Evolutionary conservation across 345 rosid genomes (phyloP).

Genomic region (Dipteronia sinensis): DNA sequence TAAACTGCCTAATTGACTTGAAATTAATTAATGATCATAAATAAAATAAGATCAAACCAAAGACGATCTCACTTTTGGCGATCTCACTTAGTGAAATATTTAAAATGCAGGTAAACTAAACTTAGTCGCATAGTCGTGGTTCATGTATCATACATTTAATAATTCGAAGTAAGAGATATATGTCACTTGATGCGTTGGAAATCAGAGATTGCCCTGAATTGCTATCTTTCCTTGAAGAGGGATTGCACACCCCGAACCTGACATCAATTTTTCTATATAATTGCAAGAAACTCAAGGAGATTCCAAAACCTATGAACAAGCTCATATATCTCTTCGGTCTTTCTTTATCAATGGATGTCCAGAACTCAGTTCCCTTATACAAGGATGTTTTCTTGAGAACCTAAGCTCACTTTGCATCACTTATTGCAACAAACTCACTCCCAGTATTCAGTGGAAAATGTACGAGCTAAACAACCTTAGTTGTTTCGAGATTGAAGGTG

Average conservation of each 20-base stretch:
- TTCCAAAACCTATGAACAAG: conserved; percentile 31
- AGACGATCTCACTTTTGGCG: no score
- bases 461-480: conserved; percentile 27
- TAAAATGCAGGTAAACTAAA: no score
- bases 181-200: no score
- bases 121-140: no score
- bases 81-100: no score
- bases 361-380: conserved; percentile 25
- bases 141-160: no score
- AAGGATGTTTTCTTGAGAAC: conserved; percentile 34
- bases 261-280: conserved; percentile 36
- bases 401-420: conserved; percentile 30
- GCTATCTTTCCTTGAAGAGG: conserved; percentile 25
- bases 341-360: conserved; percentile 36
- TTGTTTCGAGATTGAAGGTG: no score
- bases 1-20: no score
- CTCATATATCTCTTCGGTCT: conserved; percentile 35
- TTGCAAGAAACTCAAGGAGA: conserved; percentile 33
- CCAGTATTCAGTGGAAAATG: conserved; percentile 30
- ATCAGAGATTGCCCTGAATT: no score
- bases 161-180: no score
- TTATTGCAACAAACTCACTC: conserved; percentile 35
- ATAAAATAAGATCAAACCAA: no score
- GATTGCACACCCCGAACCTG: conserved; percentile 35
- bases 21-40: no score